phyloP scores from a whole-genome alignment of 2,329 filamentous ascomycete genomes.

The Corinectria fuckeliana region DNA sequence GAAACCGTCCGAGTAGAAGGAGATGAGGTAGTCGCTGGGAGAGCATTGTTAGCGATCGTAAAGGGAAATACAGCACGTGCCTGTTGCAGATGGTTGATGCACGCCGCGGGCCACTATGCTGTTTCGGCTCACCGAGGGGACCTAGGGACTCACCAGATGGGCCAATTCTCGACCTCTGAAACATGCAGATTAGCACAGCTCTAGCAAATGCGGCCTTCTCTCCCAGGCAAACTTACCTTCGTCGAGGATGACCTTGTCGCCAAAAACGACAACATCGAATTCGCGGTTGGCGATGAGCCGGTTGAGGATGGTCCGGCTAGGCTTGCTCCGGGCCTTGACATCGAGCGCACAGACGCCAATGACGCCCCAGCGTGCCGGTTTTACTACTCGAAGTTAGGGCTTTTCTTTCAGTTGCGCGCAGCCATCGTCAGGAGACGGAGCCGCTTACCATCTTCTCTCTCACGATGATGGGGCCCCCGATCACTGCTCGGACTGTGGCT shows the following conservation, averaged over 20 bases:
- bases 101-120: slow-evolving; percentile 41
- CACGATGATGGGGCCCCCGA: slow-evolving; percentile 58
- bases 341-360: slow-evolving; percentile 97
- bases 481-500: slow-evolving; percentile 83
- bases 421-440: neutral
- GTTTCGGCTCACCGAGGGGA: slow-evolving; percentile 44
- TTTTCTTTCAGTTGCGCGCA: neutral
- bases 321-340: slow-evolving; percentile 95
- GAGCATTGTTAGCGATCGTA: slow-evolving; percentile 31
- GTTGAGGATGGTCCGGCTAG: slow-evolving; percentile 94
- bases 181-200: slow-evolving; percentile 20
- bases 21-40: slow-evolving; percentile 87
- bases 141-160: slow-evolving; percentile 70
- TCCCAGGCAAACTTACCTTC: slow-evolving; percentile 63
- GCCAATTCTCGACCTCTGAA: slow-evolving; percentile 89
- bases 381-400: slow-evolving; percentile 48
- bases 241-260: slow-evolving; percentile 97
- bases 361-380: slow-evolving; percentile 66
- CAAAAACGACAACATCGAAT: slow-evolving; percentile 97
- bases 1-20: slow-evolving; percentile 98
- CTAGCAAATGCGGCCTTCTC: slow-evolving; percentile 4
- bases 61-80: slow-evolving; percentile 35
- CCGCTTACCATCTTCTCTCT: slow-evolving; percentile 61
- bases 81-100: slow-evolving; percentile 32
- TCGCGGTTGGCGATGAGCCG: slow-evolving; percentile 87